These are phyloP conservation scores for Dipteronia sinensis DNA, from an alignment of 345 rosid genomes.

Conservation along the genomic window DNA sequence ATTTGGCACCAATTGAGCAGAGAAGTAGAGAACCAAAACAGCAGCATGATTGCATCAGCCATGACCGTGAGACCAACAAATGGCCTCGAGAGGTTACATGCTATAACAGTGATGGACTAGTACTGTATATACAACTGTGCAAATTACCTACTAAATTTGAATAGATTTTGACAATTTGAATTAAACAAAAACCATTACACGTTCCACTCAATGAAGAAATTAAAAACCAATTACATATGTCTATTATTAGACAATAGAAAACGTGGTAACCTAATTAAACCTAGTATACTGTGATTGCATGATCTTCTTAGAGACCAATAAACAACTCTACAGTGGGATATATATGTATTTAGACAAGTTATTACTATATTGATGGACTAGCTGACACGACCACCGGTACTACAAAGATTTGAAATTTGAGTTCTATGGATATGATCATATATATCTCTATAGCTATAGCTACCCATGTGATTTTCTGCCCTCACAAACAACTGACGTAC, in stretches of 20 bases:
- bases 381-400: constrained; percentile 1
- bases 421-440: neutral
- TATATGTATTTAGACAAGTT: constrained; percentile 9
- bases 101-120: constrained; percentile 6
- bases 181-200: neutral
- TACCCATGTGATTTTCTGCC: neutral
- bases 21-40: neutral
- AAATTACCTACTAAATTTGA: constrained; percentile 10
- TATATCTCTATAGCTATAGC: neutral
- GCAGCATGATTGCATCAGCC: constrained; percentile 2
- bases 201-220: neutral
- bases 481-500: neutral
- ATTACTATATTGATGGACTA: neutral
- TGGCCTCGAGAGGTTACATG: neutral
- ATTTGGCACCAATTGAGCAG: too few relatives aligned
- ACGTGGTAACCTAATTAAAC: neutral
- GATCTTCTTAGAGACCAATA: neutral
- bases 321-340: neutral
- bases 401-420: neutral
- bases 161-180: neutral
- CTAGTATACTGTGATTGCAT: neutral
- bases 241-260: neutral
- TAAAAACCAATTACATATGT: neutral
- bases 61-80: neutral
- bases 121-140: neutral